Evolutionary conservation across 306 rosid genomes (phyloP).

Genomic region (Vigna unguiculata): DNA sequence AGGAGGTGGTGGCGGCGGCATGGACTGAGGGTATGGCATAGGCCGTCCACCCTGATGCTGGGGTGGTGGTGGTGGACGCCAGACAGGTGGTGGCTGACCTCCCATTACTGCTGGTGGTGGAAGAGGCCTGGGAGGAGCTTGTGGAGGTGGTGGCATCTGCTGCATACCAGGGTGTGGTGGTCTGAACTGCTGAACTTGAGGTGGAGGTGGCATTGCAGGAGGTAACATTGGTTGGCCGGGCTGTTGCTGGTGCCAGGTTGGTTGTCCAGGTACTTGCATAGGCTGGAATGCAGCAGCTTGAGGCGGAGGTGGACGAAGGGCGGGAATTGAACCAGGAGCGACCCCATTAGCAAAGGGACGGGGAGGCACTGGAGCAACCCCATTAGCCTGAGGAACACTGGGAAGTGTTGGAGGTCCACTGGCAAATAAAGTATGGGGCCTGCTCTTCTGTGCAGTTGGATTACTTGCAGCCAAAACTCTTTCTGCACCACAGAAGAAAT

Average conservation of each 20-base stretch:
- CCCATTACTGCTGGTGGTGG: conserved; percentile 94
- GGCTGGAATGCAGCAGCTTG: conserved; percentile 75
- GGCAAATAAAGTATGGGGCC: conserved; percentile 96
- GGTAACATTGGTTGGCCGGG: conserved; percentile 67
- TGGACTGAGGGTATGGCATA: conserved; percentile 57
- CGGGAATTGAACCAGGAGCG: conserved; percentile 61
- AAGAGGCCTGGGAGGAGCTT: conserved; percentile 75
- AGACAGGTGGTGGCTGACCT: conserved; percentile 70
- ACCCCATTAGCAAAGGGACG: conserved; percentile 88
- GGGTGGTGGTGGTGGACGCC: conserved; percentile 89
- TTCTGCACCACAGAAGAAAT: conserved; percentile 58
- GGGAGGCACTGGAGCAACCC: conserved; percentile 70
- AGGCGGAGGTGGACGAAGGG: conserved; percentile 84
- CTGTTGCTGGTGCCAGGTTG: conserved; percentile 84
- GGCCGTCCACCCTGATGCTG: conserved; percentile 75
- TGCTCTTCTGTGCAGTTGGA: conserved; percentile 79
- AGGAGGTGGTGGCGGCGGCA: conserved; percentile 71
- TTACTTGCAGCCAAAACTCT: conserved; percentile 99
- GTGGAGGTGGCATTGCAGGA: conserved; percentile 64
- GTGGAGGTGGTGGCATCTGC: conserved; percentile 87
- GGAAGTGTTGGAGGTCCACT: conserved; percentile 92
- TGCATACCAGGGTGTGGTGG: conserved; percentile 83
- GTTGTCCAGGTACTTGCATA: conserved; percentile 71
- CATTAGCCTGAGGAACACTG: conserved; percentile 72
- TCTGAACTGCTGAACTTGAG: conserved; percentile 84